These are phyloP conservation scores for Mycothermus thermophilus DNA, from an alignment of 495 filamentous ascomycete genomes.

Conservation along the genomic window DNA sequence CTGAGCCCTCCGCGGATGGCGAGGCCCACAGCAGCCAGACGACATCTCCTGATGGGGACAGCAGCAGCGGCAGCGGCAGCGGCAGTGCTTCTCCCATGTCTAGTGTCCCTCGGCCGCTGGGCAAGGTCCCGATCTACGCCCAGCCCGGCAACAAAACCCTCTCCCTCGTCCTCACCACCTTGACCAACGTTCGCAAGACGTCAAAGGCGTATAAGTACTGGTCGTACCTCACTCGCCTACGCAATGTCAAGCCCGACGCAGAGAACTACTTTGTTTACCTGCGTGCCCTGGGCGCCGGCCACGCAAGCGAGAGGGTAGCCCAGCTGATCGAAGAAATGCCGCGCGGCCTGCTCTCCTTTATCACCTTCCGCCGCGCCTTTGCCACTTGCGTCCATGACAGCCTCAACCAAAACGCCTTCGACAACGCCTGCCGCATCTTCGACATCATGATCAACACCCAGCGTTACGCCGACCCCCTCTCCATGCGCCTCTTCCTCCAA, in stretches of 20 bases:
- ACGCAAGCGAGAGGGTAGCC: constrained; percentile 42
- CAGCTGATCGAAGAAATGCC: constrained; percentile 41
- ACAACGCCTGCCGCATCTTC: constrained; percentile 42
- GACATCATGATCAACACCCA: constrained; percentile 37
- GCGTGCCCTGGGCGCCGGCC: constrained; percentile 47
- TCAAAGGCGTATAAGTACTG: constrained; percentile 52
- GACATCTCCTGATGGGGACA: no score
- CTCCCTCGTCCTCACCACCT: constrained; percentile 50
- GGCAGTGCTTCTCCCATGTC: no score
- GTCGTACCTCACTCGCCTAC: constrained; percentile 45
- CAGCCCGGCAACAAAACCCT: constrained; percentile 53
- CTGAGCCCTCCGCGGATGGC: not conserved
- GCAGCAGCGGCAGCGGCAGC: no score
- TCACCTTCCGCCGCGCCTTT: constrained; percentile 60
- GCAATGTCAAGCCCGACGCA: constrained; percentile 51
- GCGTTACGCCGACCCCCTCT: constrained; percentile 28
- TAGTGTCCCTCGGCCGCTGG: no score
- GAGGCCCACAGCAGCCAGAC: not conserved
- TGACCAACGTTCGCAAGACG: constrained; percentile 36
- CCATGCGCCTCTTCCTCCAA: constrained; percentile 28
- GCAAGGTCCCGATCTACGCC: constrained; percentile 23
- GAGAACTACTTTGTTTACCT: constrained; percentile 54
- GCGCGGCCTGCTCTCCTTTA: constrained; percentile 21
- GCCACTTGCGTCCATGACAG: constrained; percentile 54
- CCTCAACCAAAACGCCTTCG: constrained; percentile 48